Evolutionary conservation across 805 yeast species (phyloP).

Genomic region (Candida awuae): DNA sequence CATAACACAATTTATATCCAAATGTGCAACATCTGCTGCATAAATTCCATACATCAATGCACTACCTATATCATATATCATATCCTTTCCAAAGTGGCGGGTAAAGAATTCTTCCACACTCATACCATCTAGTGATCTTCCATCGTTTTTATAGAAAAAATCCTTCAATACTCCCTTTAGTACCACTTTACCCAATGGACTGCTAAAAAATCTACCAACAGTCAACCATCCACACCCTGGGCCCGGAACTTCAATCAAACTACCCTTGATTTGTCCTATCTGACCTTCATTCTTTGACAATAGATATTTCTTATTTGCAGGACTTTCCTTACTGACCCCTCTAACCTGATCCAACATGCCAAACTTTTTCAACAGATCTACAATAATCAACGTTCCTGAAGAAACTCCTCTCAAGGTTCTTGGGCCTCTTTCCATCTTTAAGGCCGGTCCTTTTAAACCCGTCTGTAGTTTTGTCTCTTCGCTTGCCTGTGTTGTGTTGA

Average conservation of each 20-base stretch:
- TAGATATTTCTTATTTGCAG: conserved; percentile 67
- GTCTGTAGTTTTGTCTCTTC: conserved; percentile 21
- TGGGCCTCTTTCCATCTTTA: conserved; percentile 74
- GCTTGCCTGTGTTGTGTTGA: conserved; percentile 37
- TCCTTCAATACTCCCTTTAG: conserved; percentile 7
- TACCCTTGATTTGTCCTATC: conserved; percentile 24
- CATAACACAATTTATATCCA: conserved; percentile 60
- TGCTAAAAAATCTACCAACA: conserved; percentile 25
- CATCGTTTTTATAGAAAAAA: neutral
- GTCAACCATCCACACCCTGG: conserved; percentile 38
- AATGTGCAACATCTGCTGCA: conserved; percentile 66
- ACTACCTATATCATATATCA: conserved; percentile 55
- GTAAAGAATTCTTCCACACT: conserved; percentile 49
- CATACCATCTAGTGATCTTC: conserved; percentile 2
- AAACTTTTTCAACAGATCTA: conserved; percentile 49
- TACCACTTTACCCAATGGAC: conserved; percentile 16
- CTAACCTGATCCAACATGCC: conserved; percentile 43
- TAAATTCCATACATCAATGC: conserved; percentile 86
- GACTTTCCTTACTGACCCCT: conserved; percentile 49
- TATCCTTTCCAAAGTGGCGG: conserved; percentile 58
- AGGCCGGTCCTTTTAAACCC: conserved; percentile 9
- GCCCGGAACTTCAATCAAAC: conserved; percentile 35
- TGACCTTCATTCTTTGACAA: conserved; percentile 28
- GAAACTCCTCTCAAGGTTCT: conserved; percentile 80
- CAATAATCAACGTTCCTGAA: conserved; percentile 62